phyloP scores from a whole-genome alignment of 257 asterid species.

The Buddleja alternifolia region DNA sequence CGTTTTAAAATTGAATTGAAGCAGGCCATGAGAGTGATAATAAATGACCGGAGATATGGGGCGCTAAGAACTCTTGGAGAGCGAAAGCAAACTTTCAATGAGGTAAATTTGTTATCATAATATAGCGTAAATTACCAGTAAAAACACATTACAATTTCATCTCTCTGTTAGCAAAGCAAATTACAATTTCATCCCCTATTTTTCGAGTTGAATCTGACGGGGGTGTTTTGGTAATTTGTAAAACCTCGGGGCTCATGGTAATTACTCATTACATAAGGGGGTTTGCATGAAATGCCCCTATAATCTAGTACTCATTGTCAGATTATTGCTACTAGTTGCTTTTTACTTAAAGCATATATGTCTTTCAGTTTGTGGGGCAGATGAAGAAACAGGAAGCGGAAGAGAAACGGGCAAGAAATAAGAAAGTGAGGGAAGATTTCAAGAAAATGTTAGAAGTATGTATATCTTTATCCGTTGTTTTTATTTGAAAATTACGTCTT shows the following conservation, averaged over 20 bases:
- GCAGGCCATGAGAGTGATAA: conserved; percentile 91
- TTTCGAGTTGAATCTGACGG: too few relatives aligned
- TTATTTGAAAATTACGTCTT: conserved; percentile 9
- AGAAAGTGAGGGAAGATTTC: conserved; percentile 83
- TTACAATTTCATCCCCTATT: too few relatives aligned
- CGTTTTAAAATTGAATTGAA: conserved; percentile 29
- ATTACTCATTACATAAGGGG: too few relatives aligned
- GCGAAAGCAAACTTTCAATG: conserved; percentile 88
- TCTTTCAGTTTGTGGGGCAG: conserved; percentile 72
- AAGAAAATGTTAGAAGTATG: conserved; percentile 85
- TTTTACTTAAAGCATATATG: conserved; percentile 26
- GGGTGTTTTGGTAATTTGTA: too few relatives aligned
- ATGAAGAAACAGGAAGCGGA: conserved; percentile 90
- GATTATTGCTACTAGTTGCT: conserved; percentile 20
- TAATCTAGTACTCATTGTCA: conserved; percentile 7
- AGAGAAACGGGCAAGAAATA: conserved; percentile 79
- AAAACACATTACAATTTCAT: too few relatives aligned
- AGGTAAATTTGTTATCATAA: conserved; percentile 51
- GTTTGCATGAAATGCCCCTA: not conserved
- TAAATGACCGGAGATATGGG: conserved; percentile 85
- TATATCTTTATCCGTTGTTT: conserved; percentile 15
- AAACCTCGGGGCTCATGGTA: too few relatives aligned
- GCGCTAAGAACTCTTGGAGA: conserved; percentile 82
- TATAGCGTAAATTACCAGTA: too few relatives aligned
- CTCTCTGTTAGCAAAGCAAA: too few relatives aligned